Base-by-base conservation (phyloP, 805 yeast genomes). In the Jamesozyma piceae region DNA sequence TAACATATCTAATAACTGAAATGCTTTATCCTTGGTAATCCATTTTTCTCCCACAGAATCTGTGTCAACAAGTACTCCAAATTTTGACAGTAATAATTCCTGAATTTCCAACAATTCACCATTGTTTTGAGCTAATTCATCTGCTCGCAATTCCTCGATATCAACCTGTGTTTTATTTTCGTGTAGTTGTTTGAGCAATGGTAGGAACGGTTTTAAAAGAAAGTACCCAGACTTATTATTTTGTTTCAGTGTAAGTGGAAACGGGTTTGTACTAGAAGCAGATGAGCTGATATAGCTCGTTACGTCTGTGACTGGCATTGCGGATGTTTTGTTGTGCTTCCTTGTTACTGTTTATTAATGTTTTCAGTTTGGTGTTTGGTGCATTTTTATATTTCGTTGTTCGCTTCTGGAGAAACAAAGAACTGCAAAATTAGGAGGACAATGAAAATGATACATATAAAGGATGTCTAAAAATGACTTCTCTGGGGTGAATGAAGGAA, bases 1-100 rank as follows among this genome's bases (percentile, higher is more conserved):
- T 17, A 56, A 40, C 38, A 47, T 33, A n/a, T 49, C 45, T 35
- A 57, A 35, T 21, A 57, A 26, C 27, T 55, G 49, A 18, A 39
- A 39, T 3, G 60, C 55, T 41, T 59, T 58, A 5, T 51, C 58
- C 4, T 49, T 42, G 9, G 59, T 53, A 26, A 59, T 58, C 65
- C 63, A 58, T 47, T 53, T 52, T 14, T 50, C 48, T 11, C 58
- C 61, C 17, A 45, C 49, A 8, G 44, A 45, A 41, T 55, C 56
- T 8, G 58, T 55, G 19, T 56, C 60, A 13, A 57, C 57, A 19
- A 51, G 41, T 14, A 59, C 45, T 14, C 53, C 56, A 44, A 48
- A 58, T 38, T 52, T 53, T 3, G 60, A 45, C 13, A 58, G 43
- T 20, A 58, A 24, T n/a, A 37, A 30, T 20, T 35, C 43, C 33